Evolutionary conservation across 306 rosid species (phyloP), one percentile per base, ranked within the genome.

Genomic region (Ormosia emarginata): DNA sequence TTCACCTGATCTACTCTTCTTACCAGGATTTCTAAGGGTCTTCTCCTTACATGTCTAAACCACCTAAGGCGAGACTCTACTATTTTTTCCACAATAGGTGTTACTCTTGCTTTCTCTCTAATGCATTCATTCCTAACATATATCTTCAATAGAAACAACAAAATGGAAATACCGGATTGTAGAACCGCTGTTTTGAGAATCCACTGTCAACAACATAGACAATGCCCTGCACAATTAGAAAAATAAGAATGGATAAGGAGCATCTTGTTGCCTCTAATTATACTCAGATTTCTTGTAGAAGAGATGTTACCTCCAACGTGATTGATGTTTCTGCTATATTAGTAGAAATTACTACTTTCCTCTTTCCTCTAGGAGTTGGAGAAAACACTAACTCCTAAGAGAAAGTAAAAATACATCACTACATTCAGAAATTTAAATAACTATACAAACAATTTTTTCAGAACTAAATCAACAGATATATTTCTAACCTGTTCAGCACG

Each of bases 131-230:
- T 30, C 41, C 44, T 61, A 43, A 15, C 36, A 59, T 14, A 83
- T 67, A 67, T 34, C 74, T 74, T 78, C 17, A 67, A 67, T 6
- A 67, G 30, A 76, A 84, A 83, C 18, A 41, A 86, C 61, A 74
- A 37, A 70, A 64, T 53, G 39, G 17, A 71, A 80, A 36, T 93
- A 95, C 98, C 83, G 98, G 98, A 81, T 93, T 91, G 88, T 93
- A 93, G 89, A 90, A 91, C 30, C 93, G 89, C 86, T 93, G 98
- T 79, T 95, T 95, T 71, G 98, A 95, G 86, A 95, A 95, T 50
- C 98, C 98, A 88, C 97, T 89, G 80, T 95, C 98, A 81, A 95
- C 89, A 70, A 95, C 97, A 86, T 95, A 95, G 29, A 93, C 98
- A 78, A 93, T 80, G 13, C 97, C 98, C 98, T 95, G 91, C 89